A percentile compares a stretch with the other conserved stretches of the same genome.
Evolutionary conservation across 768 basidiomycete genomes (phyloP).

Genomic region (Mycena leptocephala): DNA sequence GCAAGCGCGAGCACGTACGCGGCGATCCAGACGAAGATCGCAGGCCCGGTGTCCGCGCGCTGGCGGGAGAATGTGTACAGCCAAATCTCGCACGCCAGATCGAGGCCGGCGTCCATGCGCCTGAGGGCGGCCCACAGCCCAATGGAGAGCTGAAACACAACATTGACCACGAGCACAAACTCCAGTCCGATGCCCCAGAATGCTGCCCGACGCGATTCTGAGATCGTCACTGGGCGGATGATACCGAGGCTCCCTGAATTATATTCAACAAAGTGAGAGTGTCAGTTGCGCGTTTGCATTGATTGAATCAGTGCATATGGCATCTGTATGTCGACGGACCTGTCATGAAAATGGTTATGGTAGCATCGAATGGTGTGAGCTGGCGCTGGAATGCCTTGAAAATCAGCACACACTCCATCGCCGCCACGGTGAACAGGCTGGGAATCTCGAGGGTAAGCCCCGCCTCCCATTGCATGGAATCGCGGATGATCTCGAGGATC

Average conservation of each 20-base stretch:
- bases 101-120: constrained; percentile 6
- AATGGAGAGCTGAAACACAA: background rate
- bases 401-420: background rate
- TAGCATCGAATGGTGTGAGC: constrained; percentile 11
- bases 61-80: background rate
- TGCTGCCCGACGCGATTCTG: background rate
- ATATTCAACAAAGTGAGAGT: background rate
- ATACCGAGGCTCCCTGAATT: background rate
- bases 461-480: constrained; percentile 1
- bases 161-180: background rate
- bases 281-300: no score
- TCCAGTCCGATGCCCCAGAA: constrained; percentile 1
- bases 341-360: background rate
- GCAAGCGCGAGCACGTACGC: background rate
- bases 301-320: background rate
- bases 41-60: background rate
- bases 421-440: background rate
- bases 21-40: background rate
- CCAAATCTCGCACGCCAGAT: background rate
- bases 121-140: background rate
- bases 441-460: background rate
- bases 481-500: constrained; percentile 8
- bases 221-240: background rate
- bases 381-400: constrained; percentile 1
- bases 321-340: background rate